Percentiles rank a stretch among this genome's conserved stretches.
Conservation (phyloP, 129 eudicot species). For the Solidago caesia region DNA sequence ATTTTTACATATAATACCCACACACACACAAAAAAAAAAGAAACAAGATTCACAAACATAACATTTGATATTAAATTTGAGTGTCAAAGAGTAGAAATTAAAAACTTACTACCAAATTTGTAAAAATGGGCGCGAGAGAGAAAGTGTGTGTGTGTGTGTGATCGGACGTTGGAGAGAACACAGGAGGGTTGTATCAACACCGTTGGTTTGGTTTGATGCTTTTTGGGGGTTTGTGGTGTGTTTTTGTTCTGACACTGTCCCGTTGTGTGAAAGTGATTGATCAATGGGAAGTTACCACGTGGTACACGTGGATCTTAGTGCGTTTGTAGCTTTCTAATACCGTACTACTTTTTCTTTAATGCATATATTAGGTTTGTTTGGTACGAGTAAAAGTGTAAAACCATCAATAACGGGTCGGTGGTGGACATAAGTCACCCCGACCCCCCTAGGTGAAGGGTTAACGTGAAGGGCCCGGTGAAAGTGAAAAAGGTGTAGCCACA, state of each 20-base stretch:
- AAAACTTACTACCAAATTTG: not conserved
- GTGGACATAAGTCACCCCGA: too few relatives aligned
- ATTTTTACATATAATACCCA: too few relatives aligned
- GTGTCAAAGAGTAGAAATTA: slow-evolving; percentile 5
- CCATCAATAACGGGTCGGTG: too few relatives aligned
- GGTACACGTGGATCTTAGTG: slow-evolving; percentile 4
- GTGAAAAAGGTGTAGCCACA: too few relatives aligned
- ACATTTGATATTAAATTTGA: not conserved
- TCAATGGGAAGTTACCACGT: slow-evolving; percentile 24
- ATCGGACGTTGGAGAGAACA: slow-evolving; percentile 17
- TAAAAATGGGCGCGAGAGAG: slow-evolving; percentile 24
- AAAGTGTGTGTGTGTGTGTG: not conserved
- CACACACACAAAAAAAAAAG: too few relatives aligned
- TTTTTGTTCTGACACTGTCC: not conserved
- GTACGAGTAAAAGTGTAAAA: too few relatives aligned
- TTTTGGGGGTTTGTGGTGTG: slow-evolving; percentile 1
- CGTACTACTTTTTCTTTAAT: not conserved
- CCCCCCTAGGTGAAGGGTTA: too few relatives aligned
- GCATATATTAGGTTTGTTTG: too few relatives aligned
- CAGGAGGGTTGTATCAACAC: not conserved
- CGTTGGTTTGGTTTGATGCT: slow-evolving; percentile 13
- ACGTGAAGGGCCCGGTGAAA: too few relatives aligned
- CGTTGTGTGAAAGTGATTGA: not conserved
- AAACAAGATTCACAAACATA: not conserved
- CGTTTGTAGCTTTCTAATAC: not conserved